Conservation (phyloP, 148 eudicot genomes). For the Oxyria digyna region DNA sequence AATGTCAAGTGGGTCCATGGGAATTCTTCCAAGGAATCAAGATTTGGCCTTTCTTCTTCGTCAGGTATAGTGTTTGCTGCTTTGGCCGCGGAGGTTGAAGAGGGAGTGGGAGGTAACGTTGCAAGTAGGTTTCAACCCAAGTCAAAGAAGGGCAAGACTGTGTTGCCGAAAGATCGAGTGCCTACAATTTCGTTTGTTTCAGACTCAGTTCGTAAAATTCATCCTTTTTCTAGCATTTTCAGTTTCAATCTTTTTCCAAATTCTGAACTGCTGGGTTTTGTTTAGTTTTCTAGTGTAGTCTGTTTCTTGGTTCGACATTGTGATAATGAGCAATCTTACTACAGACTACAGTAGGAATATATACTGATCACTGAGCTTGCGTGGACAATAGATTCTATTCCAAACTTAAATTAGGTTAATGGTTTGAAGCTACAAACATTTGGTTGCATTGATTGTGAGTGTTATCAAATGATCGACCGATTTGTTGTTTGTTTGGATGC, state of each 20-base stretch:
- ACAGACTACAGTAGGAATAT: background rate
- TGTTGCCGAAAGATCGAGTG: slow-evolving; percentile 80
- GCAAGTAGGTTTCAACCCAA: too few relatives aligned
- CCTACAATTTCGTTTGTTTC: slow-evolving; percentile 8
- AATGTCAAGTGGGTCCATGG: slow-evolving; percentile 17
- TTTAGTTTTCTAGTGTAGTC: background rate
- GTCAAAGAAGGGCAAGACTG: slow-evolving; percentile 88
- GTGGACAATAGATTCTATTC: background rate
- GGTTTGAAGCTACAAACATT: too few relatives aligned
- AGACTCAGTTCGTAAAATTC: background rate
- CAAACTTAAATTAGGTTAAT: too few relatives aligned
- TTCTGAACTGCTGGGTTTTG: background rate
- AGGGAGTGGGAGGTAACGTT: slow-evolving; percentile 18
- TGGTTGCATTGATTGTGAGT: background rate
- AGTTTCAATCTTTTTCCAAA: background rate
- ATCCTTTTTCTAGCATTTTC: background rate
- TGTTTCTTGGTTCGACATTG: background rate
- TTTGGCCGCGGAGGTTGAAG: slow-evolving; percentile 34
- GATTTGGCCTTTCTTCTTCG: slow-evolving; percentile 10
- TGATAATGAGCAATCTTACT: background rate
- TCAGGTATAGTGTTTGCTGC: slow-evolving; percentile 26
- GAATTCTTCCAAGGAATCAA: too few relatives aligned
- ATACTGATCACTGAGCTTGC: background rate
- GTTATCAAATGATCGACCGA: background rate
- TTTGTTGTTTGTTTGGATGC: background rate